Conservation (phyloP, 345 rosid genomes). For the Punica granatum region DNA sequence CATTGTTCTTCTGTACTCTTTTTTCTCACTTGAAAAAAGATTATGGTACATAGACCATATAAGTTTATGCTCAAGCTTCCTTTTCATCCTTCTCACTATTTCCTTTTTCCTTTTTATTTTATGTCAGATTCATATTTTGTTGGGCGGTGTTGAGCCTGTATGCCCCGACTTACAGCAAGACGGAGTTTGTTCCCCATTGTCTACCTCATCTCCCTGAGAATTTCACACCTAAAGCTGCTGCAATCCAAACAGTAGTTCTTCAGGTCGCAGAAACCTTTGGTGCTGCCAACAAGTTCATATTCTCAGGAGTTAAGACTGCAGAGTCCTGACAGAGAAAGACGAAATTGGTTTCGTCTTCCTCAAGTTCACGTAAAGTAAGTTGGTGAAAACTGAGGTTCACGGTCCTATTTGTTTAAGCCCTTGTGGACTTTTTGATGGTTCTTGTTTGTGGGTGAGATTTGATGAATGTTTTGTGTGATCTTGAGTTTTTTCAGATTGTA, state of each 20-base stretch:
- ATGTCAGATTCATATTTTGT: conserved; percentile 70
- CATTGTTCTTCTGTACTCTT: background rate
- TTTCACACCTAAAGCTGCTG: conserved; percentile 31
- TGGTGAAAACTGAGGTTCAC: background rate
- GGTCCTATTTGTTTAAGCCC: background rate
- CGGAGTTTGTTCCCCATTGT: conserved; percentile 67
- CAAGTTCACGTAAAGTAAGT: background rate
- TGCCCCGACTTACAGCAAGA: conserved; percentile 38
- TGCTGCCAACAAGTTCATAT: conserved; percentile 43
- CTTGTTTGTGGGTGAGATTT: background rate
- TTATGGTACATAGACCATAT: background rate
- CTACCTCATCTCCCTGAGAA: conserved; percentile 59
- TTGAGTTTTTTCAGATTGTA: background rate
- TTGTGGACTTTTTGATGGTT: background rate
- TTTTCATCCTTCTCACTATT: background rate
- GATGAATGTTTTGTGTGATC: background rate
- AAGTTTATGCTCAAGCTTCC: background rate
- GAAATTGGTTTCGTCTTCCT: conserved; percentile 21
- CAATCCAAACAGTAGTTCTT: conserved; percentile 39
- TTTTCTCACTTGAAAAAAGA: background rate
- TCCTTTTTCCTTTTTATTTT: conserved; percentile 4
- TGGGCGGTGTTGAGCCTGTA: conserved; percentile 57
- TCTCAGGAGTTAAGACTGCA: conserved; percentile 33
- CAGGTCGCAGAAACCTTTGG: conserved; percentile 59
- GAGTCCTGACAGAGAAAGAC: conserved; percentile 14